A percentile compares a stretch with the other conserved stretches of the same genome.
Evolutionary conservation across 768 basidiomycete genomes (phyloP).

Genomic region (Rhodotorula paludigena): DNA sequence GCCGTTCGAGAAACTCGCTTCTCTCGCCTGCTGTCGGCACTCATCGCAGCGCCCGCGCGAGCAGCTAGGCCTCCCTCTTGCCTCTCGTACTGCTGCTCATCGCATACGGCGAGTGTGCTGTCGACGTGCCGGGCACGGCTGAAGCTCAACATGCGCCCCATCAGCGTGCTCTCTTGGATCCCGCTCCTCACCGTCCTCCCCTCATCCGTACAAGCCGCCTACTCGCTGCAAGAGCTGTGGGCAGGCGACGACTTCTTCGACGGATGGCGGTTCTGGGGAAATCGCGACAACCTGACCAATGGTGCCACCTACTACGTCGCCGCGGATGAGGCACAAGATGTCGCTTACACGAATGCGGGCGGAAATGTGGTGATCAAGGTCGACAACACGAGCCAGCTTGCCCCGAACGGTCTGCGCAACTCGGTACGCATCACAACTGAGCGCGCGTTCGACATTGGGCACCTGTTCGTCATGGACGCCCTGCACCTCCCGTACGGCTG

Average conservation of each 20-base stretch:
- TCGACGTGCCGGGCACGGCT: too few species aligned
- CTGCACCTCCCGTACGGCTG: conserved; percentile 56
- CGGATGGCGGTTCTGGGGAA: conserved; percentile 25
- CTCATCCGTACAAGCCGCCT: conserved; percentile 39
- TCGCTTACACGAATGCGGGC: conserved; percentile 11
- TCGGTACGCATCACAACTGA: conserved; percentile 41
- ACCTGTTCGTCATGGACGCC: conserved; percentile 42
- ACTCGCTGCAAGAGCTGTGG: conserved; percentile 59
- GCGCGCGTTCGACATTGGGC: conserved; percentile 34
- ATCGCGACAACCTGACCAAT: conserved; percentile 23
- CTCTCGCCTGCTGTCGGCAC: too few species aligned
- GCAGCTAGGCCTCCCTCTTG: too few species aligned
- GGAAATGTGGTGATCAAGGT: conserved; percentile 30
- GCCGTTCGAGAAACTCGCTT: too few species aligned
- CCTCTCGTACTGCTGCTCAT: too few species aligned
- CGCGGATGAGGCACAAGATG: background rate
- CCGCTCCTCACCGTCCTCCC: background rate
- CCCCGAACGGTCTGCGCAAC: conserved; percentile 34
- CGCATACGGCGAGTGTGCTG: too few species aligned
- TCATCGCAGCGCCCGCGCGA: too few species aligned
- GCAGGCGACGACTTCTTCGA: conserved; percentile 38
- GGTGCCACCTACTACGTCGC: conserved; percentile 22
- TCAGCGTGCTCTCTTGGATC: background rate
- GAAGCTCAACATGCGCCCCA: background rate
- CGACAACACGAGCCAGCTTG: conserved; percentile 34